Evolutionary conservation across 2,329 filamentous ascomycete genomes (phyloP).

Genomic region (Colletotrichum tofieldiae): DNA sequence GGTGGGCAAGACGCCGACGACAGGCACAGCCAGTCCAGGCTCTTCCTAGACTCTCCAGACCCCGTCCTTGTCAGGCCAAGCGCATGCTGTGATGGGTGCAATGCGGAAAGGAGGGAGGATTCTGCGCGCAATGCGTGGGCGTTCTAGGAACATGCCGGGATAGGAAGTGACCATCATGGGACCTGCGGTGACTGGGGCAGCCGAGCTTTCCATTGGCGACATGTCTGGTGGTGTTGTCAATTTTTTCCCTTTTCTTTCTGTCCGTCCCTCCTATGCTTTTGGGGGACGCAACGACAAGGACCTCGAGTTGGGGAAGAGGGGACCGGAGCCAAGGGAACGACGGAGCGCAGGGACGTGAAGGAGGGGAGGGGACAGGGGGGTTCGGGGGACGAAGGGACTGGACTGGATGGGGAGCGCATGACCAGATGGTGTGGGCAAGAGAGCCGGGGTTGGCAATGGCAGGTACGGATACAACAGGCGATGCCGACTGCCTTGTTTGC

Average conservation of each 20-base stretch:
- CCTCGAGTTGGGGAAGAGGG: conserved; percentile 13
- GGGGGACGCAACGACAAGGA: not conserved
- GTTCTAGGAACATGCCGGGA: conserved; percentile 38
- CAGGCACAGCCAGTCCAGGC: conserved; percentile 38
- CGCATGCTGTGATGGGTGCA: conserved; percentile 1
- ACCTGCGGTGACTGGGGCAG: conserved; percentile 31
- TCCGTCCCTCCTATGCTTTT: not conserved
- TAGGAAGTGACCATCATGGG: conserved; percentile 31
- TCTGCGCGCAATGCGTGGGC: conserved; percentile 14
- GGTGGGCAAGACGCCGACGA: conserved; percentile 35
- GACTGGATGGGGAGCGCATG: conserved; percentile 10
- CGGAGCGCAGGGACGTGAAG: conserved; percentile 2
- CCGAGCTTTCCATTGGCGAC: conserved; percentile 36
- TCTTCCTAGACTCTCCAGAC: conserved; percentile 22
- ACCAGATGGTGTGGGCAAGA: conserved; percentile 28
- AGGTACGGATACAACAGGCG: not conserved
- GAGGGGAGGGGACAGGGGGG: conserved; percentile 1
- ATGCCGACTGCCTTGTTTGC: not conserved
- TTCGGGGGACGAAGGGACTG: conserved; percentile 8
- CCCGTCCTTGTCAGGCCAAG: conserved; percentile 25
- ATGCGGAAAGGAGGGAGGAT: conserved; percentile 5
- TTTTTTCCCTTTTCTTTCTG: not conserved
- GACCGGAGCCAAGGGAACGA: not conserved
- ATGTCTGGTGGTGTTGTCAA: conserved; percentile 16
- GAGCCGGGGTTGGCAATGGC: not conserved